These are phyloP conservation scores for Xylaria nigripes DNA, from an alignment of 495 filamentous ascomycete genomes.

Conservation along the genomic window DNA sequence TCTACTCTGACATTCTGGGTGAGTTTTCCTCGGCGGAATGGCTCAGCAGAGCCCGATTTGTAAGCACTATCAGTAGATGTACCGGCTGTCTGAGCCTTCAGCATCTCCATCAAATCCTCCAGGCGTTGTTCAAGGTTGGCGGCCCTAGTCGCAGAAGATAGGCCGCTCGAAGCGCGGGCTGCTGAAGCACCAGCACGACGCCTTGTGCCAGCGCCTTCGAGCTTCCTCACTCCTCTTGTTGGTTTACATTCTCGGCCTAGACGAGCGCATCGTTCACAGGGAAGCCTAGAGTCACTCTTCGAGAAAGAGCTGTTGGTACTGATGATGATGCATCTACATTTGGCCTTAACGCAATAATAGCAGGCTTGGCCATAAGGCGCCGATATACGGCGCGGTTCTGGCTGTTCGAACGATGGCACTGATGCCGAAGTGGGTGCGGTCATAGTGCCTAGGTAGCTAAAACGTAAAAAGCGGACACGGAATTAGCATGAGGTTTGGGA, in stretches of 20 bases:
- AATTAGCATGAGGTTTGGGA: background rate
- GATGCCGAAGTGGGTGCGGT: background rate
- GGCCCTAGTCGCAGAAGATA: slow-evolving; percentile 24
- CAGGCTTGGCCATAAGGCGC: slow-evolving; percentile 43
- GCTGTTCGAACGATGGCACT: background rate
- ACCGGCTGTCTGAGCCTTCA: slow-evolving; percentile 27
- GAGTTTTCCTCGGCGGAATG: background rate
- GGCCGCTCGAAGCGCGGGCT: background rate
- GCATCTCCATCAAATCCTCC: slow-evolving; percentile 36
- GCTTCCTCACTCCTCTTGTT: slow-evolving; percentile 32
- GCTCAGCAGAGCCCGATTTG: background rate
- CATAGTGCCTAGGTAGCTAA: background rate
- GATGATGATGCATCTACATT: slow-evolving; percentile 45
- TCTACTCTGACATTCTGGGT: background rate
- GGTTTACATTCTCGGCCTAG: slow-evolving; percentile 34
- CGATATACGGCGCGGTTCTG: slow-evolving; percentile 11
- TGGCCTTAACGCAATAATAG: slow-evolving; percentile 47
- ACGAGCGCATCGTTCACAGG: slow-evolving; percentile 48
- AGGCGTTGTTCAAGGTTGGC: slow-evolving; percentile 41
- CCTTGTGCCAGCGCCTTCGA: slow-evolving; percentile 6
- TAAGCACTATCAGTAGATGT: background rate
- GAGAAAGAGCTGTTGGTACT: background rate
- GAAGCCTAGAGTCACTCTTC: slow-evolving; percentile 21
- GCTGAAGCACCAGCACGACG: background rate
- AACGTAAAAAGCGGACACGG: slow-evolving; percentile 1